Evolutionary conservation across 1,284 basidiomycete species (phyloP), one percentile per base, ranked within the genome.

Genomic region (Earliella scabrosa): DNA sequence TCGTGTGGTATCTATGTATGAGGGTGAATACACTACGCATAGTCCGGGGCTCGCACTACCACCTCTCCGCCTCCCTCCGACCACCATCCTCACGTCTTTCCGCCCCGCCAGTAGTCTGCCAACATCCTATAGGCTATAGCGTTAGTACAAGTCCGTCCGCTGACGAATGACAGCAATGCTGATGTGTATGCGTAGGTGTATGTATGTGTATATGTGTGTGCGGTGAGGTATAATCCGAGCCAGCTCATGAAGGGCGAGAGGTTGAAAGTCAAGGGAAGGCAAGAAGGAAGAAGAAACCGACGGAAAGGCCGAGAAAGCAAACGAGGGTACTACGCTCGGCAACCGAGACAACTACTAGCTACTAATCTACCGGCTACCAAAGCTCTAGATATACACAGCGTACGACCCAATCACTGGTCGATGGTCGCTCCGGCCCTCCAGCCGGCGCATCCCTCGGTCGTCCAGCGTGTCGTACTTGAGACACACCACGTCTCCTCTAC

Each of bases 391-490:
- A 66, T 87, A 90, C 49, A 88, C 74, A 40, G 81, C 82, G 67
- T 88, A 92, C 26, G 82, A 80, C 58, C 88, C 89, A 61, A 93
- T 85, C 24, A 93, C 91, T 1, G 91, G 92, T 45, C 92, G 73
- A 66, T 91, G 89, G 68, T 91, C 88, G 61, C 87, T 90, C 46
- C 87, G 79, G n/a, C 86, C 92, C 68, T 90, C 88, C 31, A 94
- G 68, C 46, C 81, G 74, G 50, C 85, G 78, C 90, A 93, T 93
- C 10, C 79, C 85, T 27, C 77, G 77, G 67, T 94, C 92, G 63
- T 92, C 88, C 39, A 94, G 74, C 18, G 88, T 90, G 61, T 80
- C 75, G 68, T 94, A 94, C 41, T 75, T 75, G 13, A 93, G 69
- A 67, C 90, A 91, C 2, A 84, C 72, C 4, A 92, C 76, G 41